These are phyloP conservation scores for Penicillium sp. DNA, from an alignment of 2,329 filamentous ascomycete genomes.

Conservation along the genomic window DNA sequence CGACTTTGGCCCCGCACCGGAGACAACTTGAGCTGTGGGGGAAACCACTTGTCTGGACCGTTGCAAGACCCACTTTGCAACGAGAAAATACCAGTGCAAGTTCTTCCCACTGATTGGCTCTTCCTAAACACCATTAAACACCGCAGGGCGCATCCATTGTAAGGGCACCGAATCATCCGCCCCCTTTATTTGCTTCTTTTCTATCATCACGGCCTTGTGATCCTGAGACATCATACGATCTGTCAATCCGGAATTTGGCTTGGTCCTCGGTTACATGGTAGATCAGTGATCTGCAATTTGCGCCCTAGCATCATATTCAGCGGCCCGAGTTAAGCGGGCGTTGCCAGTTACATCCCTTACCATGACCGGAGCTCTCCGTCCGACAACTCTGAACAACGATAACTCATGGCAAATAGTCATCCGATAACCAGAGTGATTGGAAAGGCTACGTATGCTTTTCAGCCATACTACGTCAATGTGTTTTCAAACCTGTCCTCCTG, in stretches of 20 bases:
- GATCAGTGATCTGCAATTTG: not conserved
- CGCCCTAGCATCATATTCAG: not conserved
- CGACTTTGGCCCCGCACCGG: not conserved
- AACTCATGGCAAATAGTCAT: too few relatives aligned
- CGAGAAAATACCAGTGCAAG: not conserved
- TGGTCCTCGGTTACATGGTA: not conserved
- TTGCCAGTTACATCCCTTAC: not conserved
- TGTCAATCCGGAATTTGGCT: not conserved
- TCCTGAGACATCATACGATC: not conserved
- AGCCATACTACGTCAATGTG: too few relatives aligned
- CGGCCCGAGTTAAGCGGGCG: not conserved
- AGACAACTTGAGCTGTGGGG: not conserved
- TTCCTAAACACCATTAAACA: not conserved
- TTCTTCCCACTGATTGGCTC: not conserved
- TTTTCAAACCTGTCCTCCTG: too few relatives aligned
- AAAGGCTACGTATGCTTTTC: too few relatives aligned
- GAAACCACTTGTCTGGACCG: not conserved
- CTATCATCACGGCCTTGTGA: not conserved
- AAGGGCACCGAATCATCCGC: not conserved
- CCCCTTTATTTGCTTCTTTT: not conserved
- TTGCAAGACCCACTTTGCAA: not conserved
- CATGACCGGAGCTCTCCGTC: too few relatives aligned
- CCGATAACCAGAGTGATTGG: too few relatives aligned
- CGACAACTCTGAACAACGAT: not conserved
- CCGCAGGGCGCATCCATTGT: not conserved